These are phyloP conservation scores for Wickerhamomyces silvicola DNA, from an alignment of 805 yeast species.

Conservation along the genomic window DNA sequence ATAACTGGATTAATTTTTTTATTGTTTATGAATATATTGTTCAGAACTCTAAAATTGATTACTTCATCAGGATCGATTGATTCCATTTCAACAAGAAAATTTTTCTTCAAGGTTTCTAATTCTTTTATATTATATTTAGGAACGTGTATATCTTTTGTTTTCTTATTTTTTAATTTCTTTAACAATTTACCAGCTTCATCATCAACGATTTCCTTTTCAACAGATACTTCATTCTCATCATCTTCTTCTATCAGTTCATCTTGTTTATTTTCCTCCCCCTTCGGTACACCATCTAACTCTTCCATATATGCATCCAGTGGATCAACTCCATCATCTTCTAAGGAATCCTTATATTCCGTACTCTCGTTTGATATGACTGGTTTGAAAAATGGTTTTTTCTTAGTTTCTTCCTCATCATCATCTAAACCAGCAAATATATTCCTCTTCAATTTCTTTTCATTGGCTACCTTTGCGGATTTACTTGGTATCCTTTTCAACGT, in stretches of 20 bases:
- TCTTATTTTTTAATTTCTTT: conserved; percentile 41
- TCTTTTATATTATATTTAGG: conserved; percentile 26
- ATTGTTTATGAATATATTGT: conserved; percentile 29
- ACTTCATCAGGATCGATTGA: conserved; percentile 49
- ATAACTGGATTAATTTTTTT: conserved; percentile 47
- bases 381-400: conserved; percentile 13
- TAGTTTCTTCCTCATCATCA: conserved; percentile 22
- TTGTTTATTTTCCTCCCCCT: conserved; percentile 17
- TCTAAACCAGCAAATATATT: conserved; percentile 24
- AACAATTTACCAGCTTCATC: conserved; percentile 28
- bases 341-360: too few relatives aligned
- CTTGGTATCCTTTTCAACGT: background rate
- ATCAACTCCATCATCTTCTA: conserved; percentile 31
- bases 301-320: conserved; percentile 43
- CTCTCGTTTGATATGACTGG: too few relatives aligned
- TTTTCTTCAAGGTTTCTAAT: conserved; percentile 50
- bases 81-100: conserved; percentile 49
- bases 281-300: conserved; percentile 3
- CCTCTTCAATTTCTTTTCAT: conserved; percentile 4
- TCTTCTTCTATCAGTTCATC: conserved; percentile 20
- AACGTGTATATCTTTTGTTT: conserved; percentile 41
- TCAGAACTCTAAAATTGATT: conserved; percentile 57
- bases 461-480: background rate
- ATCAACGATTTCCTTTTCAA: conserved; percentile 23
- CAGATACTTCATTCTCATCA: conserved; percentile 19